Evolutionary conservation across 2,329 filamentous ascomycete genomes (phyloP), one percentile per base, ranked within the genome.

Genomic region (Talaromyces sp.): DNA sequence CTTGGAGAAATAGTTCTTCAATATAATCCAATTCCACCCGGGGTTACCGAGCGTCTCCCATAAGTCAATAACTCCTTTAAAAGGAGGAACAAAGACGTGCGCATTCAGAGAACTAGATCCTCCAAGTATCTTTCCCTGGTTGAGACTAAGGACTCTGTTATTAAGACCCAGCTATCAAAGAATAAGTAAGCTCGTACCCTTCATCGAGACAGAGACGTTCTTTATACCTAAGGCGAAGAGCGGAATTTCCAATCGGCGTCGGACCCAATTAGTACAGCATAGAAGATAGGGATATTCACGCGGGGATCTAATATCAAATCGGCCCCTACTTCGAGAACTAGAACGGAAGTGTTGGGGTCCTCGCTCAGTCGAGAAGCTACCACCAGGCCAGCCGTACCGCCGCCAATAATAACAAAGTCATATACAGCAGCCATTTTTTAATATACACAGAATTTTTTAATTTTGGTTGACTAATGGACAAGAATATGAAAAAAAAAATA

Each of bases 301-400:
- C 27, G 27, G 16, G 42, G 27, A 19, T 45, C 42, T n/a, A 8
- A 27, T 20, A 13, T 33, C 27, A 35, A 32, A 8, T 32, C 27
- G 42, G 42, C 17, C 16, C 42, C 42, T 32, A 29, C 42, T 45
- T 45, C 42, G 42, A 45, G 27, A 32, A 45, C 42, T n/a, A 32
- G 16, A 16, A 45, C 42, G 16, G 27, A 35, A 16, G 30, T 35
- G 27, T 11, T 22, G 19, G 42, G 42, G 17, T 45, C 42, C 27
- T 45, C 42, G 42, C 27, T 45, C n/a, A 45, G 42, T 22, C 42
- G 42, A 33, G 42, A 32, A 35, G 42, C 42, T 22, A 45, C 42
- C 17, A 35, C 42, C 17, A 45, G 17, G 27, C 29, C 42, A 33
- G 42, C 42, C 4, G 27, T 45, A 20, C 42, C 42, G 17, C 42